Conservation (phyloP, 768 basidiomycete genomes). For the Tricholoma hemisulphureum region DNA sequence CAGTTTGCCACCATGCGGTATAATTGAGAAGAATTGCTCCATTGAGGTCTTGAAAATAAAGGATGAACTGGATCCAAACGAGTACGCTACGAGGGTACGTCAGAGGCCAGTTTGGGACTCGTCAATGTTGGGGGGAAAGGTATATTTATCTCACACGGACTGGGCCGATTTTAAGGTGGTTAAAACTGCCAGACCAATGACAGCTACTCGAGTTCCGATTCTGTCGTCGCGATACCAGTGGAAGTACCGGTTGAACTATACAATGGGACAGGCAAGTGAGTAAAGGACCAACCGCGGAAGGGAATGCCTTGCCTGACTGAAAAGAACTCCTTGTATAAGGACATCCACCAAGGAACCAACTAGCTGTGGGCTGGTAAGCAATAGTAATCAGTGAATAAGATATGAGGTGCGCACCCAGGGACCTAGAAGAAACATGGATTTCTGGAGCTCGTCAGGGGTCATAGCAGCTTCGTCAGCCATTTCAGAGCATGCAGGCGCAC, state of each 20-base stretch:
- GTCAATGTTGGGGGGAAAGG: background rate
- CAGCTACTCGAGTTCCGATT: conserved; percentile 16
- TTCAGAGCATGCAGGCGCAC: background rate
- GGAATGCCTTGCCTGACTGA: conserved; percentile 24
- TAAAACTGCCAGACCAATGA: conserved; percentile 23
- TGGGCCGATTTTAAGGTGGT: conserved; percentile 32
- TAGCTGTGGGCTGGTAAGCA: conserved; percentile 18
- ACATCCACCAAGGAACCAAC: conserved; percentile 29
- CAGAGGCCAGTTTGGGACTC: background rate
- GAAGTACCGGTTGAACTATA: conserved; percentile 29
- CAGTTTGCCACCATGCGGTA: conserved; percentile 33
- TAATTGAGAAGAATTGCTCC: conserved; percentile 30
- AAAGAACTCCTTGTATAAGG: conserved; percentile 31
- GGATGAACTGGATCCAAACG: conserved; percentile 30
- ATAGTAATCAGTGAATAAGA: background rate
- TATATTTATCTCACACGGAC: conserved; percentile 23
- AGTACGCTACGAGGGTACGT: conserved; percentile 25
- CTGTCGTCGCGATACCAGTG: conserved; percentile 24
- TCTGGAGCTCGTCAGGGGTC: conserved; percentile 23
- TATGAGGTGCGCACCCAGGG: conserved; percentile 27
- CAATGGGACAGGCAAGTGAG: background rate
- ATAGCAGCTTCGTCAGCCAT: conserved; percentile 9
- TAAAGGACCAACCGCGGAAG: background rate
- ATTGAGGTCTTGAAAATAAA: conserved; percentile 26
- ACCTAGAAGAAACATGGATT: conserved; percentile 27